Evolutionary conservation across 495 filamentous ascomycete species (phyloP).

Genomic region (Penicillium nucicola): DNA sequence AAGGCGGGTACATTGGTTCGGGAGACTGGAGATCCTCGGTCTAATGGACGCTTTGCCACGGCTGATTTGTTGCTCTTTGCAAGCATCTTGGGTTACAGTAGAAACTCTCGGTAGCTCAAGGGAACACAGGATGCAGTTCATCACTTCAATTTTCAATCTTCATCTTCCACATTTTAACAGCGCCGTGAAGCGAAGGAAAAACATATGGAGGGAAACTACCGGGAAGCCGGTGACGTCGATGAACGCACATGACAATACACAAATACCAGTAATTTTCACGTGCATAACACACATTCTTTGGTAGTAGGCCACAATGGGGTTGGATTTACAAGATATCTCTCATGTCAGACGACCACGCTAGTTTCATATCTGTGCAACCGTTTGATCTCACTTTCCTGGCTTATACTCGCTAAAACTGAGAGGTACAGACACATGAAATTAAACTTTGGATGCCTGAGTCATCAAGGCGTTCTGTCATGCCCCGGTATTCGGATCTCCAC

Average conservation of each 20-base stretch:
- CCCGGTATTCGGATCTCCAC: constrained; percentile 32
- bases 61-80: neutral
- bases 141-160: neutral
- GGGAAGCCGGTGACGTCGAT: constrained; percentile 29
- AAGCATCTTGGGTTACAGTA: neutral
- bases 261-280: constrained; percentile 20
- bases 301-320: neutral
- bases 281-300: neutral
- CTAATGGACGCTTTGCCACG: constrained; percentile 31
- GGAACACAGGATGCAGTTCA: neutral
- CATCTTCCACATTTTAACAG: neutral
- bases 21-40: constrained; percentile 44
- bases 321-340: neutral
- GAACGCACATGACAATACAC: constrained; percentile 32
- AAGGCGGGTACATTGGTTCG: constrained; percentile 34
- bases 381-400: neutral
- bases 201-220: neutral
- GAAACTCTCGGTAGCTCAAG: constrained; percentile 13
- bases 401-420: neutral
- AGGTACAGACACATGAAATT: neutral
- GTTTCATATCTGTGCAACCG: neutral
- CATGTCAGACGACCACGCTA: neutral
- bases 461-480: constrained; percentile 24
- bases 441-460: constrained; percentile 12
- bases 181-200: neutral